Percentiles rank a stretch among this genome's conserved stretches.
Evolutionary conservation across 75 land plant genomes (phyloP).

Genomic region (Cupressus sempervirens): DNA sequence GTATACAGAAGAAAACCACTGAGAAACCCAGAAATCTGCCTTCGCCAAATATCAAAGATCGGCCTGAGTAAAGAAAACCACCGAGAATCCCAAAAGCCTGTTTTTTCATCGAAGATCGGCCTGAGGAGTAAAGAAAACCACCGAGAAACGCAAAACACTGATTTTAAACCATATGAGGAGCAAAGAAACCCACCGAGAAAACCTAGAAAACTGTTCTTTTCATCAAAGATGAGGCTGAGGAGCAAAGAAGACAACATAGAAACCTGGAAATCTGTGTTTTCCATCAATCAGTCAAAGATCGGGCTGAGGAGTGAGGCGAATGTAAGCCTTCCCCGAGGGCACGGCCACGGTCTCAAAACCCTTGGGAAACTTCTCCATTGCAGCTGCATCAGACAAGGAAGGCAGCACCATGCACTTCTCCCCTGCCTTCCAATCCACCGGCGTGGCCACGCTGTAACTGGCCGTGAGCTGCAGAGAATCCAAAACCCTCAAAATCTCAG

Average conservation of each 20-base stretch:
- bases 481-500: conserved; percentile 39
- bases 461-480: conserved; percentile 53
- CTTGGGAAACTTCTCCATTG: conserved; percentile 40
- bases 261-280: background rate
- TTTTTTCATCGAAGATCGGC: no score
- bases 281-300: conserved; percentile 10
- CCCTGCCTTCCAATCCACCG: conserved; percentile 50
- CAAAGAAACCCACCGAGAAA: no score
- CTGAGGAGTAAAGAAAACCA: no score
- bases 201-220: no score
- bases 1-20: no score
- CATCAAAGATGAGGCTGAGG: no score
- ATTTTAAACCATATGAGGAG: no score
- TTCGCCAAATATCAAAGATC: no score
- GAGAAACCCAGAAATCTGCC: background rate
- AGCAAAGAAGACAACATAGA: no score
- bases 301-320: conserved; percentile 51
- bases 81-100: no score
- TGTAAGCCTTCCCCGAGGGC: conserved; percentile 47
- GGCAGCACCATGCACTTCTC: conserved; percentile 47
- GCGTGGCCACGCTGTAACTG: conserved; percentile 41
- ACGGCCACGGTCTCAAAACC: conserved; percentile 39
- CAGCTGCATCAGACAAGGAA: conserved; percentile 27
- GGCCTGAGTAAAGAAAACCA: no score
- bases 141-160: no score